Evolutionary conservation across 768 basidiomycete species (phyloP).

Genomic region (Boletellus emodensis): DNA sequence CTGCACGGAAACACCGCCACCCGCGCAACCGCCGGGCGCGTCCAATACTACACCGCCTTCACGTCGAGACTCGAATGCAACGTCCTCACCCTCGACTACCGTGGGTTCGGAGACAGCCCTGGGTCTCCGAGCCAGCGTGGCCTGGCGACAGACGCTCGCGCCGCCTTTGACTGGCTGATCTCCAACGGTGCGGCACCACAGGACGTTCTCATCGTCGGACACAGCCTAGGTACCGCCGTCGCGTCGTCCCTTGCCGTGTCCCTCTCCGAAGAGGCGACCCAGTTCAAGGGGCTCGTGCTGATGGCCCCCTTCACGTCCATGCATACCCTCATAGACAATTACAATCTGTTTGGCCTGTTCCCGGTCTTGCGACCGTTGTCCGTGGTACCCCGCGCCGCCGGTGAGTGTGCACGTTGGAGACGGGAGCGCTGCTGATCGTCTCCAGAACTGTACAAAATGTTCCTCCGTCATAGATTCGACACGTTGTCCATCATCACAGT

Average conservation of each 20-base stretch:
- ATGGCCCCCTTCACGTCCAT: slow-evolving; percentile 59
- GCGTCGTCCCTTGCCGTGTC: slow-evolving; percentile 45
- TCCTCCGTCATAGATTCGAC: slow-evolving; percentile 56
- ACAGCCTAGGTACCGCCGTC: slow-evolving; percentile 88
- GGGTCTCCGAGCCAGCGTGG: slow-evolving; percentile 77
- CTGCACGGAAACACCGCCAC: slow-evolving; percentile 89
- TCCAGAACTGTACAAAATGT: slow-evolving; percentile 51
- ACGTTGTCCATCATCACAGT: slow-evolving; percentile 61
- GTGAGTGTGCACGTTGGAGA: slow-evolving; percentile 40
- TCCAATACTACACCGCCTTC: slow-evolving; percentile 65
- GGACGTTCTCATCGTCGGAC: slow-evolving; percentile 74
- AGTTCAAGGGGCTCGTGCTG: slow-evolving; percentile 47
- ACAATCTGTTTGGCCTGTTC: slow-evolving; percentile 58
- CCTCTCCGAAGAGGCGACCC: slow-evolving; percentile 41
- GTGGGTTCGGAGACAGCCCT: slow-evolving; percentile 86
- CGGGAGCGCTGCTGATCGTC: neutral
- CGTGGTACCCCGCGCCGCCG: slow-evolving; percentile 53
- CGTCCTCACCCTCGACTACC: slow-evolving; percentile 85
- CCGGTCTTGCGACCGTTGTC: slow-evolving; percentile 72
- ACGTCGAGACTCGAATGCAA: slow-evolving; percentile 66
- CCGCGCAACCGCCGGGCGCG: slow-evolving; percentile 61
- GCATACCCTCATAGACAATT: slow-evolving; percentile 59
- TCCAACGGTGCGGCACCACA: slow-evolving; percentile 51
- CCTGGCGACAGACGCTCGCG: slow-evolving; percentile 64
- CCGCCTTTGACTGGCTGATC: slow-evolving; percentile 78